A percentile compares a stretch with the other conserved stretches of the same genome.
Conservation (phyloP, 225 moss, liverwort and hornwort genomes). For the Climacium dendroides region DNA sequence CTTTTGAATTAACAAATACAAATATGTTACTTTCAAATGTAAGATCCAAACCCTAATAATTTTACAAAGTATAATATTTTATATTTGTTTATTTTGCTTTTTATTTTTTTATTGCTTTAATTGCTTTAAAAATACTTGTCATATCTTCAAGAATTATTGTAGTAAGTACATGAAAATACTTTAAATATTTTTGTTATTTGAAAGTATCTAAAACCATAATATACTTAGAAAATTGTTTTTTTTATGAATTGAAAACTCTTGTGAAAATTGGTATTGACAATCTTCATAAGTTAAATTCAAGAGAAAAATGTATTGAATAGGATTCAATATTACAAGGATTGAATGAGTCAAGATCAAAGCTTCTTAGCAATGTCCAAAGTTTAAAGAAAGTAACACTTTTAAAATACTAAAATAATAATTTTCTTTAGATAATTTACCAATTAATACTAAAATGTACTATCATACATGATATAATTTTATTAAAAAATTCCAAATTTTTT, state of each 20-base stretch:
- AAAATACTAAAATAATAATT: background rate
- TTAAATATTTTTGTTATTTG: too few species aligned
- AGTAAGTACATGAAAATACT: background rate
- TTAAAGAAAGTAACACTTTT: constrained; percentile 39
- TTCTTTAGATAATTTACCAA: background rate
- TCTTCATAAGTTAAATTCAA: background rate
- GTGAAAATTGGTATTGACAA: background rate
- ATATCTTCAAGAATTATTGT: background rate
- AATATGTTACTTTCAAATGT: background rate
- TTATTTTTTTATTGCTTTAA: too few species aligned
- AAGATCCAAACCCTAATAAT: background rate
- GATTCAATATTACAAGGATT: constrained; percentile 27
- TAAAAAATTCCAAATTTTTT: background rate
- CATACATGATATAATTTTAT: background rate
- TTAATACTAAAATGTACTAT: background rate
- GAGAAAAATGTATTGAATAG: background rate
- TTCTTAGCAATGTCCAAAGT: constrained; percentile 42
- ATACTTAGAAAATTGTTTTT: too few species aligned
- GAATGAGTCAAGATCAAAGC: constrained; percentile 43
- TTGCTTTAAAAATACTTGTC: background rate
- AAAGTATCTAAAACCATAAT: background rate
- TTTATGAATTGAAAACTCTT: background rate
- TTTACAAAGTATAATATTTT: too few species aligned
- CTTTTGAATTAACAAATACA: background rate
- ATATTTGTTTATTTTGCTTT: background rate